phyloP scores from a whole-genome alignment of 2,329 filamentous ascomycete species.

The Myriosclerotinia duriaeana region DNA sequence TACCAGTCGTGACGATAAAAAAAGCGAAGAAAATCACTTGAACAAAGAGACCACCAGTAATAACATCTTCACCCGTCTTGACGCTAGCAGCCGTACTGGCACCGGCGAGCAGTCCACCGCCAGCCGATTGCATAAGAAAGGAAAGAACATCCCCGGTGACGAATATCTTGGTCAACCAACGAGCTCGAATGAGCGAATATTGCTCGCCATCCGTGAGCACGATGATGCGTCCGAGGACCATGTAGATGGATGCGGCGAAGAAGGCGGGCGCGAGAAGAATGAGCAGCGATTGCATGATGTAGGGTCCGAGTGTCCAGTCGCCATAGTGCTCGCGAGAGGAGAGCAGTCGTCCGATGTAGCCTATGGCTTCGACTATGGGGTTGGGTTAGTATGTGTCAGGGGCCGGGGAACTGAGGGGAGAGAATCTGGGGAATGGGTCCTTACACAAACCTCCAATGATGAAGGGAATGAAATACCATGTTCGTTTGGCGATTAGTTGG shows the following conservation, averaged over 20 bases:
- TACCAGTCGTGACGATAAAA: conserved; percentile 43
- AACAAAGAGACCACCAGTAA: conserved; percentile 49
- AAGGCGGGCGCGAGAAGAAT: conserved; percentile 45
- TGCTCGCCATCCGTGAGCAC: conserved; percentile 41
- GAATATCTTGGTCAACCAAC: conserved; percentile 47
- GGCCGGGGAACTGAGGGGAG: too few species aligned
- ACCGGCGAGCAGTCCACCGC: conserved; percentile 30
- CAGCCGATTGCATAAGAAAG: conserved; percentile 45
- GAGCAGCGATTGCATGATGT: conserved; percentile 43
- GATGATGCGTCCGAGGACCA: conserved; percentile 46
- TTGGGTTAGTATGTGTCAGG: conserved; percentile 29
- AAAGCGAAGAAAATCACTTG: conserved; percentile 54
- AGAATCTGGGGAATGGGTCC: background rate
- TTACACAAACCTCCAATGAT: conserved; percentile 35
- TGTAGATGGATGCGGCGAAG: conserved; percentile 45
- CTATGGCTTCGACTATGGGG: conserved; percentile 44
- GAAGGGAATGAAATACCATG: conserved; percentile 39
- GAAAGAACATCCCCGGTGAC: conserved; percentile 48
- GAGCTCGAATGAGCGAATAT: conserved; percentile 40
- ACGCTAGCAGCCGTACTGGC: conserved; percentile 27
- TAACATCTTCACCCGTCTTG: conserved; percentile 44
- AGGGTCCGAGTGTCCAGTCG: conserved; percentile 38
- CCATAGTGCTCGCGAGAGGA: conserved; percentile 30
- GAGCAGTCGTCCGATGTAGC: conserved; percentile 41
- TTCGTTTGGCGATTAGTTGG: conserved; percentile 26